Conservation (phyloP, 1,139 yeast genomes). For the Yamadazyma aaseri region DNA sequence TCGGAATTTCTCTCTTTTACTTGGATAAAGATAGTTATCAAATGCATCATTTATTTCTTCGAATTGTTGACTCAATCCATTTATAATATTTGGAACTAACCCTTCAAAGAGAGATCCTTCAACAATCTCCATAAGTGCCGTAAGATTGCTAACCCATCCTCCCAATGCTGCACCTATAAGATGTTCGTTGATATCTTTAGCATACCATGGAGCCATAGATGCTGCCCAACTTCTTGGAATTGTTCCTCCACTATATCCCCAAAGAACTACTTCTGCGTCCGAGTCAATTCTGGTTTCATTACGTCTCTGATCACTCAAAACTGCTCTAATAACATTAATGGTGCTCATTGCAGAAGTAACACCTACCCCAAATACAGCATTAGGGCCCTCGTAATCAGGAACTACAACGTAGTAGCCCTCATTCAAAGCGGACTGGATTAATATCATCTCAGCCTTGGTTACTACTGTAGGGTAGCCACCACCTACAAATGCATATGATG, state of each 20-base stretch:
- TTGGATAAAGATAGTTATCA: constrained; percentile 8
- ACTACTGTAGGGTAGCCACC: constrained; percentile 20
- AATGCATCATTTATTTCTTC: constrained; percentile 16
- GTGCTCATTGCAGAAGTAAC: constrained; percentile 30
- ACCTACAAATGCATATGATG: constrained; percentile 29
- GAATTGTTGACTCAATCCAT: constrained; percentile 28
- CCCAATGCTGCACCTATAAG: constrained; percentile 34
- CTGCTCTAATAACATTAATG: constrained; percentile 32
- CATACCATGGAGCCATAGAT: constrained; percentile 32
- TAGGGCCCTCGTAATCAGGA: constrained; percentile 36
- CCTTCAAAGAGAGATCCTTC: constrained; percentile 30
- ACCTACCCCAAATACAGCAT: constrained; percentile 33
- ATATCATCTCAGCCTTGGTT: constrained; percentile 25
- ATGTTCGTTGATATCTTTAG: constrained; percentile 27
- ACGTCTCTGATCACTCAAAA: constrained; percentile 17
- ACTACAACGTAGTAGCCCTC: constrained; percentile 30
- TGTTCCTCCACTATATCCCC: constrained; percentile 45
- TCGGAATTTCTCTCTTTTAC: constrained; percentile 10
- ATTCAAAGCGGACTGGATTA: constrained; percentile 25
- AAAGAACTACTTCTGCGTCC: constrained; percentile 27
- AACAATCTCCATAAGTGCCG: constrained; percentile 22
- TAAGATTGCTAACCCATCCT: constrained; percentile 29
- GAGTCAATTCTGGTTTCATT: constrained; percentile 27
- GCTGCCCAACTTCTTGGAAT: constrained; percentile 42
- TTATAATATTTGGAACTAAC: constrained; percentile 24